phyloP scores from a whole-genome alignment of 164 flowering plant species.

The Paratinospora sagittata region DNA sequence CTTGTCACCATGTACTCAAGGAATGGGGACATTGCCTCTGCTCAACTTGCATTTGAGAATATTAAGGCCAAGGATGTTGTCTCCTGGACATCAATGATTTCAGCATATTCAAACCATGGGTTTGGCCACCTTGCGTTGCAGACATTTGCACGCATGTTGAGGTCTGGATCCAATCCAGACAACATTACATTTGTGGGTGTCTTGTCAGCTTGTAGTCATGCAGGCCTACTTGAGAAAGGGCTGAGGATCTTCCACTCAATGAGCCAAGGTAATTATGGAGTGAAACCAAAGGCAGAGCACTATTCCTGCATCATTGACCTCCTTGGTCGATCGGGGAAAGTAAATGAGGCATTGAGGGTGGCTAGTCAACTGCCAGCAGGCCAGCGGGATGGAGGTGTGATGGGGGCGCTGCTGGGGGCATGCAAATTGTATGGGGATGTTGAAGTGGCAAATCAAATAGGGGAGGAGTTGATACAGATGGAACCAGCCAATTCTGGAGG shows the following conservation, averaged over 20 bases:
- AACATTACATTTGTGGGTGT: conserved; percentile 49
- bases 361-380: conserved; percentile 32
- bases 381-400: conserved; percentile 38
- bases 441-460: conserved; percentile 32
- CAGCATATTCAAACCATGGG: conserved; percentile 51
- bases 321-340: conserved; percentile 44
- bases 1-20: conserved; percentile 48
- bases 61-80: conserved; percentile 39
- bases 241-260: conserved; percentile 37
- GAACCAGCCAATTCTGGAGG: conserved; percentile 42
- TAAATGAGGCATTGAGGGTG: conserved; percentile 38
- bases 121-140: conserved; percentile 34
- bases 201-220: conserved; percentile 54
- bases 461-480: conserved; percentile 35
- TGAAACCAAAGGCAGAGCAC: conserved; percentile 48
- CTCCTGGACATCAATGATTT: conserved; percentile 59
- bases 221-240: conserved; percentile 50
- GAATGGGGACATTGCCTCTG: conserved; percentile 43
- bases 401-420: conserved; percentile 51
- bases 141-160: conserved; percentile 43
- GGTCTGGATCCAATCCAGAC: conserved; percentile 40
- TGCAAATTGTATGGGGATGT: conserved; percentile 42
- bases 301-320: conserved; percentile 54
- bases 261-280: conserved; percentile 29
- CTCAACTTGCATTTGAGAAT: conserved; percentile 32